Base-by-base conservation (phyloP, 2,329 filamentous ascomycete species). In the Zymoseptoria tritici region DNA sequence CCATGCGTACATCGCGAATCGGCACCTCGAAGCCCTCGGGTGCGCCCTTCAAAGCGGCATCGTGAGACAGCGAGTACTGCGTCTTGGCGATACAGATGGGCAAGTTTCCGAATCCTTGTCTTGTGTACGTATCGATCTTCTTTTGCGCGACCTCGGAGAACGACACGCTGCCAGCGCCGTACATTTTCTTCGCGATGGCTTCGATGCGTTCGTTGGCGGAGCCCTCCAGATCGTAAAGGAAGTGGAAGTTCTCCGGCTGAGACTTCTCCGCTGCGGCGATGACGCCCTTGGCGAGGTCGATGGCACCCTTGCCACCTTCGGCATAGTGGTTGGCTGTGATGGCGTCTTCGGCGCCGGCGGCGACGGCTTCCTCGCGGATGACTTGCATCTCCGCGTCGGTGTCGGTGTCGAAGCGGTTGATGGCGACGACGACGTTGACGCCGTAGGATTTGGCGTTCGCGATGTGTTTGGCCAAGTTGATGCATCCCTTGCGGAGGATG, bases 61-160 rank as follows among this genome's bases (percentile, higher is more conserved):
- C 91, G 76, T 97, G 93, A 60, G 89, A 94, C 54, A 99, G 82
- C 36, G 90, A 96, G 80, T 99, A 99, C 76, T 99, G 94, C 13
- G 94, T 99, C 86, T 99, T 99, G 63, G 94, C 94, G 66, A 97
- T 85, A 75, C 94, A 99, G 72, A 97, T 96, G 42, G 94, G 94
- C 65, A 99, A 80, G 75, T 96, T 91, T 21, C 88, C 89, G 70
- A 93, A 95, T 52, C 94, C 94, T 76, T 97, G 94, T 73, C 85
- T 85, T 31, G 89, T 92, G 77, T 97, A 99, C 7, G 87, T 92
- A 73, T 97, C 92, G 65, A 97, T 89, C 84, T 99, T 97, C 79
- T 91, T 90, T 79, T 95, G 91, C 0, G 94, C 94, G 56, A 94
- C 82, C 74, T 96, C 91, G 73, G 89, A 95, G 77, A 99, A 94